These are phyloP conservation scores for Capsicum rhomboideum DNA, from an alignment of 257 asterid species.

Conservation along the genomic window DNA sequence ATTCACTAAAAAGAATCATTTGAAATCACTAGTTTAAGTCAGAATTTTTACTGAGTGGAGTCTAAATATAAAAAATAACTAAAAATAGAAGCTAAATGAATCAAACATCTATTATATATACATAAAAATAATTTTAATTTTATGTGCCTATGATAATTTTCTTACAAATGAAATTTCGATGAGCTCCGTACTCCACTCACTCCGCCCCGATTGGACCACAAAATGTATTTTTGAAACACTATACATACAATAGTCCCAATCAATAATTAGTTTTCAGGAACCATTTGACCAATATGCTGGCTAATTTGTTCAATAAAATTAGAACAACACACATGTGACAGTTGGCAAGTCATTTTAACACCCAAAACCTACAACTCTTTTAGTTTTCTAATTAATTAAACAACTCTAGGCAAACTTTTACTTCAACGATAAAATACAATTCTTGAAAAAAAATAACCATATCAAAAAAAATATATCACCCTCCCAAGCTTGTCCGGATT, in stretches of 20 bases:
- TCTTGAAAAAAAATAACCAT: not conserved
- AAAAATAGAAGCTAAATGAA: too few relatives aligned
- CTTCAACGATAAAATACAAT: not conserved
- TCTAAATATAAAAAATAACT: too few relatives aligned
- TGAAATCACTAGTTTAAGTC: not conserved
- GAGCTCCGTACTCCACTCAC: too few relatives aligned
- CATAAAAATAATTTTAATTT: too few relatives aligned
- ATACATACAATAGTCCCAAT: too few relatives aligned
- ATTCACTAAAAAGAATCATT: not conserved
- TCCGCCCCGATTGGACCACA: too few relatives aligned
- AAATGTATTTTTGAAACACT: too few relatives aligned
- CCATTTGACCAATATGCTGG: not conserved
- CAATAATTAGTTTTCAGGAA: not conserved
- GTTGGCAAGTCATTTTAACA: slow-evolving; percentile 21
- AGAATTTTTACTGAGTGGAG: too few relatives aligned
- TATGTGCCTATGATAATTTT: too few relatives aligned
- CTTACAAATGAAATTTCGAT: too few relatives aligned
- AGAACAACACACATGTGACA: slow-evolving; percentile 4
- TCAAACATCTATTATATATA: too few relatives aligned
- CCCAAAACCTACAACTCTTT: not conserved
- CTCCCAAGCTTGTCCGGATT: slow-evolving; percentile 41
- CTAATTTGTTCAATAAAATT: not conserved
- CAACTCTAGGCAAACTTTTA: not conserved
- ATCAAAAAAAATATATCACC: slow-evolving; percentile 16
- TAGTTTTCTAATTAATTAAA: slow-evolving; percentile 6